Percentiles rank a stretch among this genome's conserved stretches.
Evolutionary conservation across 306 rosid genomes (phyloP).

Genomic region (Biancaea sappan): DNA sequence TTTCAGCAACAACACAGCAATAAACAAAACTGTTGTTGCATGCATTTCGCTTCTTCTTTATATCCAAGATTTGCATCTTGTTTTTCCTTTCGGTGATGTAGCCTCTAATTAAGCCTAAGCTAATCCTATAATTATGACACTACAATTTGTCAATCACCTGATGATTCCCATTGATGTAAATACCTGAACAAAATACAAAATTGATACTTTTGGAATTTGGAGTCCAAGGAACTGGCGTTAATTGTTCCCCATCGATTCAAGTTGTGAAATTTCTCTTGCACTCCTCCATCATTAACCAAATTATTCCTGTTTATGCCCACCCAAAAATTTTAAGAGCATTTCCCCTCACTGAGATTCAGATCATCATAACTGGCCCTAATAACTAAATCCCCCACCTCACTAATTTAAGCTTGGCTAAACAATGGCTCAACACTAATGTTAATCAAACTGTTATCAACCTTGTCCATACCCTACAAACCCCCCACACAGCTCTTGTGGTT

Average conservation of each 20-base stretch:
- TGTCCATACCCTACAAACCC: neutral
- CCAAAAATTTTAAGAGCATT: constrained; percentile 59
- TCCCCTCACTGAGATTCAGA: constrained; percentile 50
- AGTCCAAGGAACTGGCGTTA: constrained; percentile 69
- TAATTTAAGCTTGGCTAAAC: neutral
- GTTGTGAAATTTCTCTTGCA: constrained; percentile 61
- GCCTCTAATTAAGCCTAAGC: neutral
- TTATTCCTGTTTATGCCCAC: constrained; percentile 62
- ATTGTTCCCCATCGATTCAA: constrained; percentile 61
- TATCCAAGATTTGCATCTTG: constrained; percentile 40
- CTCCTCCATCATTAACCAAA: constrained; percentile 57
- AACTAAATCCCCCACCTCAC: constrained; percentile 65
- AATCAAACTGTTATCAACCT: neutral
- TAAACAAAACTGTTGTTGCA: constrained; percentile 40
- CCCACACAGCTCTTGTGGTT: neutral
- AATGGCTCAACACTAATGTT: neutral
- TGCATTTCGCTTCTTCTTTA: constrained; percentile 34
- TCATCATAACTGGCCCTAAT: constrained; percentile 60
- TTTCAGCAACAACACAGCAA: constrained; percentile 5
- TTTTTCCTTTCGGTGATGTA: neutral
- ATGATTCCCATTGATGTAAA: neutral
- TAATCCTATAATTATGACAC: neutral
- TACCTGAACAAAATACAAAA: neutral
- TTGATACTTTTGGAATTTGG: too few species aligned
- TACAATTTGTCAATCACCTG: neutral